Percentiles rank a stretch among this genome's conserved stretches.
Evolutionary conservation across 257 asterid species (phyloP).

Genomic region (Jasminum sambac): DNA sequence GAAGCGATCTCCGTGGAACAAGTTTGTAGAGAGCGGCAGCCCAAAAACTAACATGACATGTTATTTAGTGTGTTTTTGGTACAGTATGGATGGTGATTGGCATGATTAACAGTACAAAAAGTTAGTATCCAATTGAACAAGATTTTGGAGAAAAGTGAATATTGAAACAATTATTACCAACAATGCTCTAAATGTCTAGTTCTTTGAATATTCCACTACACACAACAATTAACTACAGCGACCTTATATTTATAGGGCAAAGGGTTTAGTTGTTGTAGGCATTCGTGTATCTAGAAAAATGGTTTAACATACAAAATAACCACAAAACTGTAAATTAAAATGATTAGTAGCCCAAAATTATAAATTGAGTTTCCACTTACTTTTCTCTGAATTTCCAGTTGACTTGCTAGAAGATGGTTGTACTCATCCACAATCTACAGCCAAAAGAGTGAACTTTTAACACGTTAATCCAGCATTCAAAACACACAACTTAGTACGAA

Average conservation of each 20-base stretch:
- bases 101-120: too few relatives aligned
- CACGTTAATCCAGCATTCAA: too few relatives aligned
- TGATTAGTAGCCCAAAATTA: neutral
- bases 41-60: neutral
- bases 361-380: slow-evolving; percentile 40
- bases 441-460: too few relatives aligned
- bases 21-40: neutral
- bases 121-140: too few relatives aligned
- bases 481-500: too few relatives aligned
- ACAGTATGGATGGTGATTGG: too few relatives aligned
- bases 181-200: neutral
- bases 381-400: too few relatives aligned
- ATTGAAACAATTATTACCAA: too few relatives aligned
- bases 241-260: neutral
- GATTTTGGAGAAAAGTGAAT: too few relatives aligned
- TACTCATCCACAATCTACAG: too few relatives aligned
- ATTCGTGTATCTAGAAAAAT: neutral
- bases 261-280: neutral
- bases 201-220: neutral
- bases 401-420: too few relatives aligned
- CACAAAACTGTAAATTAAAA: neutral
- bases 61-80: too few relatives aligned
- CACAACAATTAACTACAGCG: neutral
- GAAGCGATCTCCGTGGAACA: neutral
- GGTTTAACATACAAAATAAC: neutral